phyloP scores from a whole-genome alignment of 2,329 filamentous ascomycete genomes.

The Hansfordia pulvinata region DNA sequence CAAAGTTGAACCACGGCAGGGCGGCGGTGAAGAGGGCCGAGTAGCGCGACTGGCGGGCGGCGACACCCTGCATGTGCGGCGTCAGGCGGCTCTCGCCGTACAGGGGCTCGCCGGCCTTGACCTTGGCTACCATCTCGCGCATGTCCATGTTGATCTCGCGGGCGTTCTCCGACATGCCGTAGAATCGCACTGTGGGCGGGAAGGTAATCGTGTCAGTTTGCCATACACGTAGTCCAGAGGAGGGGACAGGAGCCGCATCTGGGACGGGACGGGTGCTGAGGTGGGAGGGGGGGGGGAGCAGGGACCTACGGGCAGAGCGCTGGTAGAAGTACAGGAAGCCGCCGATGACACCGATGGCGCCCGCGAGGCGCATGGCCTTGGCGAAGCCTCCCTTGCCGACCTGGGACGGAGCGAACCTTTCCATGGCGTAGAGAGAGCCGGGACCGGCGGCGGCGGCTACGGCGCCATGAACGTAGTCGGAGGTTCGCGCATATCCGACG shows the following conservation, averaged over 20 bases:
- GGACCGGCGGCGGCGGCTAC: slow-evolving; percentile 61
- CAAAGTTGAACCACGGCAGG: slow-evolving; percentile 95
- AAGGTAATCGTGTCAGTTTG: no score
- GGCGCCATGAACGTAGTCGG: slow-evolving; percentile 65
- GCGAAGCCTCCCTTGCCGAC: slow-evolving; percentile 74
- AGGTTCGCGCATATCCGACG: slow-evolving; percentile 69
- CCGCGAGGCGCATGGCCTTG: slow-evolving; percentile 67
- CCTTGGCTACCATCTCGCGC: slow-evolving; percentile 93
- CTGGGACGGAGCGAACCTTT: slow-evolving; percentile 73
- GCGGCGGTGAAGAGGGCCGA: slow-evolving; percentile 71
- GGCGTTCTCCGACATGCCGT: slow-evolving; percentile 84
- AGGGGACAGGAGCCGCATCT: no score
- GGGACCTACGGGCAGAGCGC: slow-evolving; percentile 62
- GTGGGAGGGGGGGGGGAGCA: slow-evolving; percentile 2
- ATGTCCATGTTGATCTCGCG: slow-evolving; percentile 94
- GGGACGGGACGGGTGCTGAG: slow-evolving; percentile 1
- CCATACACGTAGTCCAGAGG: no score
- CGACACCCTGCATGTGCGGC: slow-evolving; percentile 87
- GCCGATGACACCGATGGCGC: slow-evolving; percentile 58
- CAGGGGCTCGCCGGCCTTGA: slow-evolving; percentile 80
- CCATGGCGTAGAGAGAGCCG: slow-evolving; percentile 61
- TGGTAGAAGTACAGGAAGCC: slow-evolving; percentile 81
- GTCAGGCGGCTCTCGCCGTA: slow-evolving; percentile 72
- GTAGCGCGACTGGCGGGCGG: slow-evolving; percentile 85
- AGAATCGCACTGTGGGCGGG: slow-evolving; percentile 72